Conservation (phyloP, 208 protist genomes). For the Vickermania spadyakhi region DNA sequence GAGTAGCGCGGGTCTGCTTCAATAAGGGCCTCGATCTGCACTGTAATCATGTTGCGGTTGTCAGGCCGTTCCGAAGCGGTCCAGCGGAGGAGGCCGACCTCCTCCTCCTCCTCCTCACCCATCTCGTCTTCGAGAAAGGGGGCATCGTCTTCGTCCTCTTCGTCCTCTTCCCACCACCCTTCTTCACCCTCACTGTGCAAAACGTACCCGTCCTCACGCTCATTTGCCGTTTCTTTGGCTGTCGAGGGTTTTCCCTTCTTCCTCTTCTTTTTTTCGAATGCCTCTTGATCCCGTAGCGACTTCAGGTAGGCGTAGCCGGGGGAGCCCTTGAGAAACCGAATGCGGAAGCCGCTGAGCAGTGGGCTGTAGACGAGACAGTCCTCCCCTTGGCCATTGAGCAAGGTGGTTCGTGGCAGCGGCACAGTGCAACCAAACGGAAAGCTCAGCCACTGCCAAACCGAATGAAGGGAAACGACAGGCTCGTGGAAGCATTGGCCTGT, state of each 20-base stretch:
- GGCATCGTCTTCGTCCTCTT: not conserved
- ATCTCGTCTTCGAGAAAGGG: not conserved
- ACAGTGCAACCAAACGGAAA: conserved; percentile 71
- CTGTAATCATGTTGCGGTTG: conserved; percentile 56
- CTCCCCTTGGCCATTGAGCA: conserved; percentile 31
- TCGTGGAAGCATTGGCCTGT: conserved; percentile 45
- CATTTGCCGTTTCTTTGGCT: too few species aligned
- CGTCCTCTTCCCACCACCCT: not conserved
- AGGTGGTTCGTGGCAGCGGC: conserved; percentile 33
- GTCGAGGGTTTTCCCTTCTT: not conserved
- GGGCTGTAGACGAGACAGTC: conserved; percentile 70
- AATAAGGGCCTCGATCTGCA: conserved; percentile 66
- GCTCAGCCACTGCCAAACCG: conserved; percentile 69
- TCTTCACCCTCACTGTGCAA: not conserved
- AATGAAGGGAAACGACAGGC: conserved; percentile 44
- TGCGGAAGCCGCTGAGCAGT: conserved; percentile 73
- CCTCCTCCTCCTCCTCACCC: conserved; percentile 11
- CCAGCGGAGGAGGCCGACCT: conserved; percentile 55
- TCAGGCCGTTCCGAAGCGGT: conserved; percentile 67
- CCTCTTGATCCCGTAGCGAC: conserved; percentile 26
- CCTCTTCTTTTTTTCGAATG: too few species aligned
- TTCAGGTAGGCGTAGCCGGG: conserved; percentile 36
- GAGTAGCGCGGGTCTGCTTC: conserved; percentile 43
- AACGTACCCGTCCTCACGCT: too few species aligned
- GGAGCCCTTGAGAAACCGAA: conserved; percentile 60